Conservation (phyloP, 805 yeast species). For the Wickerhamomyces mucosus region DNA sequence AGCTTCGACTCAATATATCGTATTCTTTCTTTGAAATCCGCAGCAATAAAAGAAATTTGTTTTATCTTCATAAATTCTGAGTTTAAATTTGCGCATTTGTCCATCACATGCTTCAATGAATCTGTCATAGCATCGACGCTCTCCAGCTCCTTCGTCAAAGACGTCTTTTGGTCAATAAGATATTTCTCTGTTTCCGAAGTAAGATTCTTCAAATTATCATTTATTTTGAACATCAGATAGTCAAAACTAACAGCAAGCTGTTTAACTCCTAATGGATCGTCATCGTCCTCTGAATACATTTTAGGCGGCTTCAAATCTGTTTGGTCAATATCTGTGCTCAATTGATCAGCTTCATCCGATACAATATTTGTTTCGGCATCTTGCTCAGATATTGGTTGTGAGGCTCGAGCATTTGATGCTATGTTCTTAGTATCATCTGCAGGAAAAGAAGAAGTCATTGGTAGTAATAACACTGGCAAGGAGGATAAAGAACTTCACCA, state of each 20-base stretch:
- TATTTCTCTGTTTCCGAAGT: slow-evolving; percentile 31
- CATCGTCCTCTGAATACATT: slow-evolving; percentile 25
- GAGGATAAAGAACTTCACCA: too few relatives aligned
- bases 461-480: too few relatives aligned
- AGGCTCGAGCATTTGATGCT: too few relatives aligned
- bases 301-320: too few relatives aligned
- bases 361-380: too few relatives aligned
- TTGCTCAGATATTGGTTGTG: too few relatives aligned
- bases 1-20: too few relatives aligned
- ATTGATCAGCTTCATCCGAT: too few relatives aligned
- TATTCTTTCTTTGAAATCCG: slow-evolving; percentile 32
- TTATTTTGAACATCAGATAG: slow-evolving; percentile 52
- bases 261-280: slow-evolving; percentile 57
- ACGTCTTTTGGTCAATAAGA: slow-evolving; percentile 17
- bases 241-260: slow-evolving; percentile 55
- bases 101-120: slow-evolving; percentile 29
- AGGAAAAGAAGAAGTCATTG: too few relatives aligned
- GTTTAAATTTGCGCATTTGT: slow-evolving; percentile 41
- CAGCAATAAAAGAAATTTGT: slow-evolving; percentile 33
- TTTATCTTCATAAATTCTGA: slow-evolving; percentile 38
- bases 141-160: slow-evolving; percentile 12
- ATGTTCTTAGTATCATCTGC: too few relatives aligned
- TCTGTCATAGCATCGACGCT: slow-evolving; percentile 32
- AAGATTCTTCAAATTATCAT: slow-evolving; percentile 41
- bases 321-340: too few relatives aligned